Evolutionary conservation across 202 grass and related monocot species (phyloP).

Genomic region (Saccharum hybrid): DNA sequence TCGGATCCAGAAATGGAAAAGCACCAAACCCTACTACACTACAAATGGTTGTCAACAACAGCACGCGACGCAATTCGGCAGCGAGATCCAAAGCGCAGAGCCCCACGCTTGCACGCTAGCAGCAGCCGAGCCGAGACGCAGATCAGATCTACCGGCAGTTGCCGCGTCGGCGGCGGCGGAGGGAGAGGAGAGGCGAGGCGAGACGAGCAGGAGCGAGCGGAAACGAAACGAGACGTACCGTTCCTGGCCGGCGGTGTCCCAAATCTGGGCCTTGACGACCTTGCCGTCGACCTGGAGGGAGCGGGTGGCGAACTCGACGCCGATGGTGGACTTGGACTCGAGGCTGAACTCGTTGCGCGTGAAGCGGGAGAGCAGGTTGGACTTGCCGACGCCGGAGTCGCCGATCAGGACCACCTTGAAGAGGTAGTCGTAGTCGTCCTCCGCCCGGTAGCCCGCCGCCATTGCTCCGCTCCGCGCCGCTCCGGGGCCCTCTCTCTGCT

Average conservation of each 20-base stretch:
- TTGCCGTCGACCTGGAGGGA: conserved; percentile 89
- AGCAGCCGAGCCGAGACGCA: neutral
- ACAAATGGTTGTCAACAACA: too few species aligned
- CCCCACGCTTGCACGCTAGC: neutral
- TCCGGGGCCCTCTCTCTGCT: neutral
- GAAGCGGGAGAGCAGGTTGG: conserved; percentile 93
- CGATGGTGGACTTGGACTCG: conserved; percentile 99
- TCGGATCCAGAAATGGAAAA: neutral
- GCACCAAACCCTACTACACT: neutral
- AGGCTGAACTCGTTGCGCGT: conserved; percentile 97
- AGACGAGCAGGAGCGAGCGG: neutral
- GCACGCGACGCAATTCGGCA: conserved; percentile 40
- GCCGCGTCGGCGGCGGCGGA: too few species aligned
- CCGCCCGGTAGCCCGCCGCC: conserved; percentile 80
- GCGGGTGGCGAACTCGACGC: conserved; percentile 93
- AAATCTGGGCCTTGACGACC: conserved; percentile 99
- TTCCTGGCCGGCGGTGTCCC: conserved; percentile 93
- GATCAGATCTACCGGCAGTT: conserved; percentile 19
- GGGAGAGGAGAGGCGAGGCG: too few species aligned
- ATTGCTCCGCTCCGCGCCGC: conserved; percentile 34
- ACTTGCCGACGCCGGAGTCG: conserved; percentile 97
- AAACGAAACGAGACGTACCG: conserved; percentile 40
- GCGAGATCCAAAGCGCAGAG: conserved; percentile 42
- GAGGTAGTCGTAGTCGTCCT: conserved; percentile 99
- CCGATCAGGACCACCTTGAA: conserved; percentile 98